A percentile compares a stretch with the other conserved stretches of the same genome.
These are phyloP conservation scores for Monosporascus sp. DNA, from an alignment of 2,329 filamentous ascomycete genomes.

Conservation along the genomic window DNA sequence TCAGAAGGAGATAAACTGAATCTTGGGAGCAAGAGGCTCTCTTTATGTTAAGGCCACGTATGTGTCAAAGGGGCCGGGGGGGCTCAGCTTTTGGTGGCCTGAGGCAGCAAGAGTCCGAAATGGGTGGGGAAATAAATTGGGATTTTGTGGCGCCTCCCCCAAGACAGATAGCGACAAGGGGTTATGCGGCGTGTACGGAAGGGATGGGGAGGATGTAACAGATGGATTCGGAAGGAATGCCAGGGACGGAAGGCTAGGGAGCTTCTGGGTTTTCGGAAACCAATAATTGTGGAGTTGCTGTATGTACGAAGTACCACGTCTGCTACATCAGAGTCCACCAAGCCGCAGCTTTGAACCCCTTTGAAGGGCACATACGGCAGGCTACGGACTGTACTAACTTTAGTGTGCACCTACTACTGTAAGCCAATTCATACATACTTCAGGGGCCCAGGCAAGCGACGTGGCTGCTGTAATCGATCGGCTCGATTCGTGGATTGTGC, in stretches of 20 bases:
- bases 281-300: background rate
- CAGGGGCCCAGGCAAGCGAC: background rate
- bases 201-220: background rate
- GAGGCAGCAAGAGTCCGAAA: conserved; percentile 4
- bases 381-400: too few relatives aligned
- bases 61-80: conserved; percentile 1
- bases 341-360: too few relatives aligned
- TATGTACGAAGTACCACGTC: background rate
- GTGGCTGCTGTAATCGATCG: background rate
- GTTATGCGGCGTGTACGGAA: background rate
- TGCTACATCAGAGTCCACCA: background rate
- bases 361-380: too few relatives aligned
- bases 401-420: background rate
- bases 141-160: background rate
- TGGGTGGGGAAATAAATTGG: background rate
- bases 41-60: conserved; percentile 20
- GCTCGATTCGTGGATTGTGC: background rate
- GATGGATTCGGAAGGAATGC: conserved; percentile 1
- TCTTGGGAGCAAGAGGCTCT: conserved; percentile 4
- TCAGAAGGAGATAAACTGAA: background rate
- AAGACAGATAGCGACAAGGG: background rate
- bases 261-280: background rate
- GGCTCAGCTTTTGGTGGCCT: conserved; percentile 3
- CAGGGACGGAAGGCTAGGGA: background rate
- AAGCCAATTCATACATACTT: background rate